Conservation (phyloP, 169 alveolate species). For the Toxoplasma gondii region DNA sequence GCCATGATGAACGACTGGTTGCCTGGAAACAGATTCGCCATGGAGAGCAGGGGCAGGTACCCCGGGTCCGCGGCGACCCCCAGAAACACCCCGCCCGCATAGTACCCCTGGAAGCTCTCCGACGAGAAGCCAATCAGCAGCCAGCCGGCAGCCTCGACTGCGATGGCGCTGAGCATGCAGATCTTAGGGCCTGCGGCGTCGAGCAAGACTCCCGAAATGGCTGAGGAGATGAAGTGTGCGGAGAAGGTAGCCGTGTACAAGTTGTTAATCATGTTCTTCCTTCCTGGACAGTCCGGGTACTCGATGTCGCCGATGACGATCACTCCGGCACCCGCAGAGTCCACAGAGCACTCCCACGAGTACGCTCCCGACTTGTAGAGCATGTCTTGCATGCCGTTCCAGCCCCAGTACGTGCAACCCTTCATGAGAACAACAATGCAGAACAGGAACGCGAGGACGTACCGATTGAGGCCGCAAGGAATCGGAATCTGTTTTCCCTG, state of each 20-base stretch:
- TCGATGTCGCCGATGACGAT: constrained; percentile 1
- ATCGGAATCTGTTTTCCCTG: neutral
- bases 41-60: constrained; percentile 60
- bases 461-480: constrained; percentile 46
- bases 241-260: constrained; percentile 55
- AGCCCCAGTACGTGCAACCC: constrained; percentile 73
- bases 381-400: constrained; percentile 72
- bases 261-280: constrained; percentile 55
- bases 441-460: constrained; percentile 42
- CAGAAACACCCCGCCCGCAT: constrained; percentile 60
- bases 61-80: constrained; percentile 69
- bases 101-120: constrained; percentile 42
- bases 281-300: constrained; percentile 51
- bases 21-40: constrained; percentile 54
- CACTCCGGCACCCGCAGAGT: constrained; percentile 22
- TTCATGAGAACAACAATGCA: constrained; percentile 54
- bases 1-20: constrained; percentile 61
- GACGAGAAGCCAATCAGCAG: constrained; percentile 38
- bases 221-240: constrained; percentile 59
- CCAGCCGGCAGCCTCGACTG: constrained; percentile 63
- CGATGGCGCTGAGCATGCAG: constrained; percentile 31
- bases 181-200: constrained; percentile 69
- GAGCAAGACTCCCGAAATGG: constrained; percentile 43
- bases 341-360: constrained; percentile 57
- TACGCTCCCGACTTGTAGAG: constrained; percentile 70